Percentiles rank a stretch among this genome's conserved stretches.
Conservation (phyloP, 768 basidiomycete genomes). For the Cystobasidiopsis lactophilus region DNA sequence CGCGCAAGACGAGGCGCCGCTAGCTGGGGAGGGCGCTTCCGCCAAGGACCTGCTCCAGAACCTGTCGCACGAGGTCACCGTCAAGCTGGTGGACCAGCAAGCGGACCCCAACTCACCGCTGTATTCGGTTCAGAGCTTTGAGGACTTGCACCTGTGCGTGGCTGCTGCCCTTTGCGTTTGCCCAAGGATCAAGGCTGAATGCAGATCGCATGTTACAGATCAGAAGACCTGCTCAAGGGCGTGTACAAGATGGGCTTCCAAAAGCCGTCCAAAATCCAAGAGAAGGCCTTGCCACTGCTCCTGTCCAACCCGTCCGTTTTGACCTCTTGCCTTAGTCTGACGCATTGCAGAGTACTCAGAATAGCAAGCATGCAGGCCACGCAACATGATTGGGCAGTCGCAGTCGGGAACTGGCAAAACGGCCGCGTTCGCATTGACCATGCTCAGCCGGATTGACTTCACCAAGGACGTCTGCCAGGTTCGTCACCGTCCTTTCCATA, state of each 20-base stretch:
- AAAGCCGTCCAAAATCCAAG: slow-evolving; percentile 97
- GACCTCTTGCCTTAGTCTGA: neutral
- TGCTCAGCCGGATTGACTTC: slow-evolving; percentile 85
- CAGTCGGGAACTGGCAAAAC: slow-evolving; percentile 99
- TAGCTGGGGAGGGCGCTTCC: no score
- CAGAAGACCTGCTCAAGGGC: slow-evolving; percentile 72
- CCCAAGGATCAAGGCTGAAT: neutral
- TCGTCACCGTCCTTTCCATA: slow-evolving; percentile 4
- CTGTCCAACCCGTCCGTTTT: slow-evolving; percentile 60
- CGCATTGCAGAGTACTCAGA: neutral
- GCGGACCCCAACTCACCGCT: slow-evolving; percentile 87
- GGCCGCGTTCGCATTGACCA: slow-evolving; percentile 89
- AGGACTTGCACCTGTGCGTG: slow-evolving; percentile 78
- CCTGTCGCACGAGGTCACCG: slow-evolving; percentile 30
- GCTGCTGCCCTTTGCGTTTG: neutral
- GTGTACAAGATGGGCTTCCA: slow-evolving; percentile 88
- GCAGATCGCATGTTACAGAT: slow-evolving; percentile 29
- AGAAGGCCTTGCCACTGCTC: slow-evolving; percentile 76
- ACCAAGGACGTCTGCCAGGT: slow-evolving; percentile 64
- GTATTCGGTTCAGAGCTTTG: slow-evolving; percentile 78
- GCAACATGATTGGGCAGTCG: slow-evolving; percentile 97
- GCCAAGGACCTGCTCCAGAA: neutral
- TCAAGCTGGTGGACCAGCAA: slow-evolving; percentile 91
- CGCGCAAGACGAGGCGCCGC: no score
- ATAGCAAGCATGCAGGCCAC: slow-evolving; percentile 38